Evolutionary conservation across 1,139 yeast genomes (phyloP).

Genomic region (Saccharomyces hybrid): DNA sequence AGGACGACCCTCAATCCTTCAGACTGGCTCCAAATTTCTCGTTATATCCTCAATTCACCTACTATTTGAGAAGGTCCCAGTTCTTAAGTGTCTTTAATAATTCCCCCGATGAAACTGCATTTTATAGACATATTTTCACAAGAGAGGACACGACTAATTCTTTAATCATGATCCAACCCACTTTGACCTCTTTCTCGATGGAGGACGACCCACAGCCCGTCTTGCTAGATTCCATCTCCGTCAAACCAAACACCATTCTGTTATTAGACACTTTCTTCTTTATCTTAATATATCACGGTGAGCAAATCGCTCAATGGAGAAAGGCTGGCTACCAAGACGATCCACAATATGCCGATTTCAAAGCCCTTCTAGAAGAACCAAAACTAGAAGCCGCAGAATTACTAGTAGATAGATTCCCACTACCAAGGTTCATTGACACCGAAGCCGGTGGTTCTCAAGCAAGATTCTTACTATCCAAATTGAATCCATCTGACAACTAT

Average conservation of each 20-base stretch:
- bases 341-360: slow-evolving; percentile 83
- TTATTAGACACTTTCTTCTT: slow-evolving; percentile 93
- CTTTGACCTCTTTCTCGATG: slow-evolving; percentile 79
- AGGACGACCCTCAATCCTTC: slow-evolving; percentile 70
- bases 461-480: slow-evolving; percentile 85
- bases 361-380: slow-evolving; percentile 79
- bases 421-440: slow-evolving; percentile 92
- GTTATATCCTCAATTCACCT: slow-evolving; percentile 89
- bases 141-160: slow-evolving; percentile 90
- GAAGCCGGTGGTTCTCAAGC: slow-evolving; percentile 99
- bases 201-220: slow-evolving; percentile 88
- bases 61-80: slow-evolving; percentile 92
- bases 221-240: slow-evolving; percentile 86
- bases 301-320: slow-evolving; percentile 92
- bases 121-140: slow-evolving; percentile 85
- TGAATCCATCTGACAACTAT: slow-evolving; percentile 87
- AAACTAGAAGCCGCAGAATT: slow-evolving; percentile 87
- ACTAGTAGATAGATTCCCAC: slow-evolving; percentile 88
- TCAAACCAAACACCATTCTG: slow-evolving; percentile 80
- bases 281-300: slow-evolving; percentile 90
- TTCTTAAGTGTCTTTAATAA: slow-evolving; percentile 93
- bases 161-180: slow-evolving; percentile 95
- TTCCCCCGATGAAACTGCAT: slow-evolving; percentile 98
- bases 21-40: slow-evolving; percentile 71
- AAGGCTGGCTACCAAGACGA: slow-evolving; percentile 90